Conservation (phyloP, 2,329 filamentous ascomycete genomes). For the Eurotiales sp. region DNA sequence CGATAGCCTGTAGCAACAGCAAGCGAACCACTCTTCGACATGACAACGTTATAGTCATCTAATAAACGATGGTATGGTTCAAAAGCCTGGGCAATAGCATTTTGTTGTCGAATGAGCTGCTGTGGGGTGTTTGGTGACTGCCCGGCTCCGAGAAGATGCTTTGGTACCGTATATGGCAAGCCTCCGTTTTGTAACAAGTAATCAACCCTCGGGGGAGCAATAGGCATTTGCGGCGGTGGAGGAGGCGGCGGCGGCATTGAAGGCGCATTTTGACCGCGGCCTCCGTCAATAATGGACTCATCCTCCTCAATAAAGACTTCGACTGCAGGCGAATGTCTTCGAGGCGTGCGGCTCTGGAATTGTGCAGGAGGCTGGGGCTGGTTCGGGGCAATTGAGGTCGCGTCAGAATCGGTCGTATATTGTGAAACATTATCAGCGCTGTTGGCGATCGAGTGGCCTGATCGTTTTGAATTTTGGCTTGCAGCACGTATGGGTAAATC, state of each 20-base stretch:
- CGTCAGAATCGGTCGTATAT: conserved; percentile 42
- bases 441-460: conserved; percentile 31
- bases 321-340: conserved; percentile 27
- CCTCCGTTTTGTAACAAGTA: conserved; percentile 90
- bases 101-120: conserved; percentile 59
- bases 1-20: conserved; percentile 94
- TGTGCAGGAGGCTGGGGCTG: conserved; percentile 38
- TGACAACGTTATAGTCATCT: conserved; percentile 78
- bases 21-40: conserved; percentile 79
- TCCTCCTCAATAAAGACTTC: conserved; percentile 35
- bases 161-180: conserved; percentile 66
- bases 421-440: conserved; percentile 31
- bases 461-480: conserved; percentile 30
- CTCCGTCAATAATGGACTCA: conserved; percentile 25
- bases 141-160: conserved; percentile 58
- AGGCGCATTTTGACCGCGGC: conserved; percentile 17
- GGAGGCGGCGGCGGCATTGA: conserved; percentile 65
- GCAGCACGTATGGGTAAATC: conserved; percentile 30
- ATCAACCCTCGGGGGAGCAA: conserved; percentile 78
- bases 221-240: conserved; percentile 62
- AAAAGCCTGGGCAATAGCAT: conserved; percentile 71
- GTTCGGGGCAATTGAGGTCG: conserved; percentile 44
- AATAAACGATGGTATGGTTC: conserved; percentile 77
- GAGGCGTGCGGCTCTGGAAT: conserved; percentile 25
- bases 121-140: conserved; percentile 56